Evolutionary conservation across 257 asterid species (phyloP), one percentile per base, ranked within the genome.

Genomic region (Prunella vulgaris): DNA sequence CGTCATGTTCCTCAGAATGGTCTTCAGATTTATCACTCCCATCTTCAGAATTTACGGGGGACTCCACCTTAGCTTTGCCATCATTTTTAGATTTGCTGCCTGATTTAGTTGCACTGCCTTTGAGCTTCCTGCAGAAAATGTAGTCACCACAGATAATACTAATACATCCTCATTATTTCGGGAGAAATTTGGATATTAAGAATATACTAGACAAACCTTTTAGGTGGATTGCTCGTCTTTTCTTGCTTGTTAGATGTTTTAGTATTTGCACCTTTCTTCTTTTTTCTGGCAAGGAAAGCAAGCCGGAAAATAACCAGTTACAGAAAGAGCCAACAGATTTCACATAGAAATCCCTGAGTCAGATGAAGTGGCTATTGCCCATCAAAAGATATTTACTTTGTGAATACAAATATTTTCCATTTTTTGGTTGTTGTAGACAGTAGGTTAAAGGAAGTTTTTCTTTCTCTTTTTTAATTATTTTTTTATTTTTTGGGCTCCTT

Each of bases 31-130:
- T 33, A 33, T 60, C 66, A 3, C 28, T 15, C 66, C 38, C 66
- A 17, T 60, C 66, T 17, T 60, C 66, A 60, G 66, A 32, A 60
- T 32, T 60, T 60, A 9, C 66, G 4, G 66, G 38, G 49, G 48
- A 33, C 28, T 60, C 66, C 38, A 22, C 28, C 66, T 60, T 40
- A 10, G 30, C 49, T 33, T 60, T 60, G 28, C 10, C n/a, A 5
- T 60, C 66, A 3, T 15, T 40, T 60, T 60, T 60, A 33, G 66
- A 33, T 60, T 60, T 60, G 49, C 49, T 60, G 49, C 28, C 49
- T 33, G 66, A 33, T 60, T 15, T 60, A 15, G 66, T 35, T 60
- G 49, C 49, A 35, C 1, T 17, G 28, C 49, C 49, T 33, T 60
- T 60, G 48, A 2, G 28, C 21, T 60, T 60, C 48, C 66, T 60